Percentiles rank a stretch among this genome's conserved stretches.
Evolutionary conservation across 805 yeast genomes (phyloP).

Genomic region (Monosporozyma servazzii): DNA sequence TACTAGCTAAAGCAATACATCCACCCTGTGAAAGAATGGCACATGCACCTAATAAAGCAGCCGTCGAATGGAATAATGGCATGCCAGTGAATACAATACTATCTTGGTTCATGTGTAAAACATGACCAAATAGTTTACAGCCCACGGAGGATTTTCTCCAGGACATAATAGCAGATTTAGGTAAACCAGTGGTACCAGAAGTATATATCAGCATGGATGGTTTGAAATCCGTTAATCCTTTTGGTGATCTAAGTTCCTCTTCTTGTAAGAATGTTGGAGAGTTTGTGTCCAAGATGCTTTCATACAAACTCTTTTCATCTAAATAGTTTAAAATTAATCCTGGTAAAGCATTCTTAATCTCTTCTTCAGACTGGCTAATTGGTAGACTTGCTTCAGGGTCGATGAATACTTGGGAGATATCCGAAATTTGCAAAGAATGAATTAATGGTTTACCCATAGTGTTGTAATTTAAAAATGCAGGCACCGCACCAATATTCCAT

Average conservation of each 20-base stretch:
- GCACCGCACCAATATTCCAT: conserved; percentile 87
- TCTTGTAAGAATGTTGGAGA: conserved; percentile 46
- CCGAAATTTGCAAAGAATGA: conserved; percentile 71
- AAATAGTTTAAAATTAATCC: conserved; percentile 39
- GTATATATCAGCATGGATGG: conserved; percentile 75
- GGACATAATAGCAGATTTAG: conserved; percentile 87
- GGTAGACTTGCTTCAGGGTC: conserved; percentile 59
- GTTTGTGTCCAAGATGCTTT: conserved; percentile 32
- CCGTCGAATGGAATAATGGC: conserved; percentile 95
- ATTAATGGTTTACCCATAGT: conserved; percentile 61
- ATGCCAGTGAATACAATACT: conserved; percentile 76
- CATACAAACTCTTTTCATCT: conserved; percentile 41
- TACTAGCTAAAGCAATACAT: conserved; percentile 65
- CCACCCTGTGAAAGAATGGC: conserved; percentile 63
- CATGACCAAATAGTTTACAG: conserved; percentile 55
- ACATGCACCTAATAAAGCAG: conserved; percentile 75
- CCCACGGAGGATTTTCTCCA: conserved; percentile 82
- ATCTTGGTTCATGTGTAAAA: conserved; percentile 45
- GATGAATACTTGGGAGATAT: conserved; percentile 53
- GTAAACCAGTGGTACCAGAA: conserved; percentile 91
- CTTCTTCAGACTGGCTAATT: conserved; percentile 41
- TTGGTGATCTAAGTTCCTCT: conserved; percentile 48
- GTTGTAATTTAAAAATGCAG: conserved; percentile 81
- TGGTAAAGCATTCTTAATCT: conserved; percentile 32
- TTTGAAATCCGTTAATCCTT: conserved; percentile 43